Evolutionary conservation across 108 stramenopile genomes (phyloP).

Genomic region (Nannochloropsis oceanica): DNA sequence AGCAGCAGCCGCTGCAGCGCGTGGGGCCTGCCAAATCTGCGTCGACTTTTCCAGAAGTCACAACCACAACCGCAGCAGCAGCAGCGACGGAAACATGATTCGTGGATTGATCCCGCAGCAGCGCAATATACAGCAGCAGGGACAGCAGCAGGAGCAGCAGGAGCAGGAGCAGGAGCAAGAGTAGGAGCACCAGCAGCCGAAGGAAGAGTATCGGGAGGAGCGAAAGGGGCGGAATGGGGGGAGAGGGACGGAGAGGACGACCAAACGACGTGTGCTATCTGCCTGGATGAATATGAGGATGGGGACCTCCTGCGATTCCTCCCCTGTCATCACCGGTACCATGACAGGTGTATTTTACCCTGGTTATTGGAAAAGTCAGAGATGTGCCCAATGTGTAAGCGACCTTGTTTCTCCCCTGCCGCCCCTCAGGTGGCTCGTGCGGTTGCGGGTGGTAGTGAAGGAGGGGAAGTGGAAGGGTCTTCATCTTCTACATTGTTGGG

Average conservation of each 20-base stretch:
- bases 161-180: not conserved
- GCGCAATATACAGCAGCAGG: not conserved
- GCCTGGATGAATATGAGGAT: slow-evolving; percentile 25
- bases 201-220: not conserved
- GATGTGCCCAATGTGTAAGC: slow-evolving; percentile 36
- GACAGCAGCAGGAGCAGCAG: not conserved
- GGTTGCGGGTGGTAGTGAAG: not conserved
- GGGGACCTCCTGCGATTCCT: slow-evolving; percentile 20
- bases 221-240: not conserved
- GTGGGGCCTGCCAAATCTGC: not conserved
- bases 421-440: not conserved
- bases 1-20: not conserved
- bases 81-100: not conserved
- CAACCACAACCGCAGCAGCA: no score
- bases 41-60: not conserved
- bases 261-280: slow-evolving; percentile 21
- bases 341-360: slow-evolving; percentile 21
- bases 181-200: not conserved
- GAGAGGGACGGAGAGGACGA: not conserved
- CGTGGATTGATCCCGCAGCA: not conserved
- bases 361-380: slow-evolving; percentile 24
- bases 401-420: not conserved
- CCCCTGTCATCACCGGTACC: slow-evolving; percentile 22
- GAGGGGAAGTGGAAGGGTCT: not conserved
- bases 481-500: not conserved